These are phyloP conservation scores for Cyclotella atomus DNA, from an alignment of 108 stramenopile genomes.

Conservation along the genomic window DNA sequence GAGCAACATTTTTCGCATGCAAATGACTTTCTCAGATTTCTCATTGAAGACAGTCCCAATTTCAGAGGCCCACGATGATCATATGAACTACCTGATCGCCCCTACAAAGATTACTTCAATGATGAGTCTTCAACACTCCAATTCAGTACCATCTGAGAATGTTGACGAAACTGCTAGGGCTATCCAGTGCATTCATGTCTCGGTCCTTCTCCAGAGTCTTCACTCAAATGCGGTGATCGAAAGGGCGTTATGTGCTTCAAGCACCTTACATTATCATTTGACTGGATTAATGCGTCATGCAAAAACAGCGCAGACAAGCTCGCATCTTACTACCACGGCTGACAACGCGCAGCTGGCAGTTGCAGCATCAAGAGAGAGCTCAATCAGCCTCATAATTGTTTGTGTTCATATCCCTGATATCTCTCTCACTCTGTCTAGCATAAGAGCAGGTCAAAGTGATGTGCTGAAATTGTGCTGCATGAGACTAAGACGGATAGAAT, in stretches of 20 bases:
- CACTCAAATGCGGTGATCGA: constrained; percentile 59
- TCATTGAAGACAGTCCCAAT: constrained; percentile 50
- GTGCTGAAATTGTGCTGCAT: constrained; percentile 18
- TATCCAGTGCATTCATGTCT: constrained; percentile 52
- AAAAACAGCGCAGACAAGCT: too few species aligned
- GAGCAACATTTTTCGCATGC: constrained; percentile 60
- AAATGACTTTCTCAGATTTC: constrained; percentile 57
- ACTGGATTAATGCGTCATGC: neutral
- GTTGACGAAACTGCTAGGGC: constrained; percentile 7
- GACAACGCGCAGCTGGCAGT: too few species aligned
- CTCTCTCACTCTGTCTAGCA: constrained; percentile 12
- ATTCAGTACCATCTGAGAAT: constrained; percentile 20
- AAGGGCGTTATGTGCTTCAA: constrained; percentile 52
- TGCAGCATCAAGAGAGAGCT: neutral
- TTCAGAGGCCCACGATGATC: constrained; percentile 26
- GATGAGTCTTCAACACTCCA: constrained; percentile 62
- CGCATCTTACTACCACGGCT: too few species aligned
- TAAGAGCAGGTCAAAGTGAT: neutral
- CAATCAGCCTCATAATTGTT: constrained; percentile 16
- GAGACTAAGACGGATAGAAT: constrained; percentile 21
- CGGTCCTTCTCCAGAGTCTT: constrained; percentile 56
- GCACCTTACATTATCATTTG: constrained; percentile 59
- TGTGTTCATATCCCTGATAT: constrained; percentile 38
- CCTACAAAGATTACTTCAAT: constrained; percentile 65
- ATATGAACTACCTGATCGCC: constrained; percentile 50